These are phyloP conservation scores for Metarhizium robertsii DNA, from an alignment of 2,329 filamentous ascomycete genomes.

Conservation along the genomic window DNA sequence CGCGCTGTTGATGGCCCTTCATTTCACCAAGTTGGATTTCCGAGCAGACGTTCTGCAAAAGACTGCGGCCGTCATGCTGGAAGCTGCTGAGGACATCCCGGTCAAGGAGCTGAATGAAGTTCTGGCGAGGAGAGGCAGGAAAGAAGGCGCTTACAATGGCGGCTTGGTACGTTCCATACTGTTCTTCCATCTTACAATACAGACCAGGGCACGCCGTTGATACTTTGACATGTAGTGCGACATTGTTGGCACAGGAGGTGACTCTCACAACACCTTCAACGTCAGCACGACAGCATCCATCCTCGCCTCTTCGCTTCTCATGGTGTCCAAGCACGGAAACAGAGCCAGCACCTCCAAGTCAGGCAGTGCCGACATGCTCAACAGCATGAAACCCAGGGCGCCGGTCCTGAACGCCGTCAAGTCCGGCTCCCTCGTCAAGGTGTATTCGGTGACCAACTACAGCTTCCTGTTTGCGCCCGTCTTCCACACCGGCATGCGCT, in stretches of 20 bases:
- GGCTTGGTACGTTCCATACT: conserved; percentile 56
- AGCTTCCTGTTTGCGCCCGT: conserved; percentile 92
- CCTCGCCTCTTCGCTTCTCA: conserved; percentile 72
- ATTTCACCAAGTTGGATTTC: conserved; percentile 82
- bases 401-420: conserved; percentile 68
- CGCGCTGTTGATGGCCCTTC: conserved; percentile 79
- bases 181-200: neutral
- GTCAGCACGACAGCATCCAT: conserved; percentile 94
- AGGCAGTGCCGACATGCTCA: conserved; percentile 85
- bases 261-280: conserved; percentile 97
- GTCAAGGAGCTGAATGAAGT: conserved; percentile 49
- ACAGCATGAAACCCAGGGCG: conserved; percentile 59
- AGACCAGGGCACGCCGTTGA: neutral
- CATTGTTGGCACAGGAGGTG: conserved; percentile 94
- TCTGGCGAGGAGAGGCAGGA: conserved; percentile 49
- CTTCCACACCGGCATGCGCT: conserved; percentile 91
- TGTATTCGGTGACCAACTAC: conserved; percentile 81
- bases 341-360: conserved; percentile 91
- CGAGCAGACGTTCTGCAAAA: conserved; percentile 77
- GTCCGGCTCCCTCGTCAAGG: conserved; percentile 57
- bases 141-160: conserved; percentile 68
- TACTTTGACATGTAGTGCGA: conserved; percentile 48
- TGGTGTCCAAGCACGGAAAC: conserved; percentile 94
- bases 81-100: conserved; percentile 66
- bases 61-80: conserved; percentile 76